Conservation (phyloP, 805 yeast species). For the Cyberlindnera subsufficiens region DNA sequence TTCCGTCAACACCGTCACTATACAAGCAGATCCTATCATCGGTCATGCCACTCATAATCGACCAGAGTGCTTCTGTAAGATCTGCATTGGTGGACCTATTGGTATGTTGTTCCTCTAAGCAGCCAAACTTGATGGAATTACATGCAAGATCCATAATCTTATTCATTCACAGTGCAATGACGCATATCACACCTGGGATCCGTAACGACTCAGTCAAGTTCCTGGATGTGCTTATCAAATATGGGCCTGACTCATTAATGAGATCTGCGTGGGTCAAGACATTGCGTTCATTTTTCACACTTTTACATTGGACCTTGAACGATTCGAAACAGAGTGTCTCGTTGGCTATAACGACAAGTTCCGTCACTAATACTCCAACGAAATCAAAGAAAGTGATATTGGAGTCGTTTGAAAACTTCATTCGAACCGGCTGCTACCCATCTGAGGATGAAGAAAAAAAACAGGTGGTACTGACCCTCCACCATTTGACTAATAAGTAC, state of each 20-base stretch:
- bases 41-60: slow-evolving; percentile 52
- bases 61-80: slow-evolving; percentile 62
- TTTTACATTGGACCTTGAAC: slow-evolving; percentile 67
- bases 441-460: slow-evolving; percentile 15
- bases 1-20: slow-evolving; percentile 47
- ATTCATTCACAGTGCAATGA: slow-evolving; percentile 86
- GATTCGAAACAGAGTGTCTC: slow-evolving; percentile 24
- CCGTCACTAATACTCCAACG: slow-evolving; percentile 14
- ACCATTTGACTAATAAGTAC: slow-evolving; percentile 46
- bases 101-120: slow-evolving; percentile 39
- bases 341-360: slow-evolving; percentile 29
- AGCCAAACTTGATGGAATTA: slow-evolving; percentile 50
- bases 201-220: slow-evolving; percentile 72
- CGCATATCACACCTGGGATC: slow-evolving; percentile 76
- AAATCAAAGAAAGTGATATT: slow-evolving; percentile 27
- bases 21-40: slow-evolving; percentile 52
- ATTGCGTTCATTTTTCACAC: slow-evolving; percentile 57
- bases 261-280: slow-evolving; percentile 66
- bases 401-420: slow-evolving; percentile 34
- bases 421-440: slow-evolving; percentile 34
- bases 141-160: slow-evolving; percentile 60
- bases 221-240: slow-evolving; percentile 50
- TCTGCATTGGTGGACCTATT: slow-evolving; percentile 45
- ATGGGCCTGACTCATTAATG: slow-evolving; percentile 49
- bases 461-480: slow-evolving; percentile 25